A percentile compares a stretch with the other conserved stretches of the same genome.
Conservation (phyloP, 1,284 basidiomycete species). For the Ustilago trichophora region DNA sequence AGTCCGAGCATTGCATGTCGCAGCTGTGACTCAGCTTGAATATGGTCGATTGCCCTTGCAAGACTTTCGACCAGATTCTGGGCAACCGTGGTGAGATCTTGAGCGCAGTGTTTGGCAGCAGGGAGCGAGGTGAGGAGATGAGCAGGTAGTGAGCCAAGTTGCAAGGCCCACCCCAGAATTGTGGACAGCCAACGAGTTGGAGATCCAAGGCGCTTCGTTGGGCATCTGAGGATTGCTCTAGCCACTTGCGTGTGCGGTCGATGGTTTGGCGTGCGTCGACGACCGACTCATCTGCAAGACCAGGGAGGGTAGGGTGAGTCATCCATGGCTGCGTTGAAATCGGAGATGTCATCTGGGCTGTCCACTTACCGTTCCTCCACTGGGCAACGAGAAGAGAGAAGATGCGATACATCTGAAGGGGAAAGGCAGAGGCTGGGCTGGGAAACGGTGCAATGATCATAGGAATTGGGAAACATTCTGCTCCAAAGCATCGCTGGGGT, state of each 20-base stretch:
- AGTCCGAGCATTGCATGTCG: neutral
- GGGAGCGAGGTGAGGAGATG: neutral
- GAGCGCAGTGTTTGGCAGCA: neutral
- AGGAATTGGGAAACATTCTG: neutral
- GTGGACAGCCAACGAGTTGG: neutral
- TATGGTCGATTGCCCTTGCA: neutral
- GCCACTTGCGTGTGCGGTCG: slow-evolving; percentile 14
- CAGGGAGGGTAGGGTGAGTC: neutral
- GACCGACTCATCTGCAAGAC: neutral
- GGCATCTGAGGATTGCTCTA: slow-evolving; percentile 3
- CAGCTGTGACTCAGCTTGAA: neutral
- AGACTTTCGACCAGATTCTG: slow-evolving; percentile 9
- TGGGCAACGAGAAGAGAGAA: slow-evolving; percentile 25
- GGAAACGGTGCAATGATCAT: slow-evolving; percentile 10
- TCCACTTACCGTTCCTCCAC: slow-evolving; percentile 15
- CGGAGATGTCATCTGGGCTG: neutral
- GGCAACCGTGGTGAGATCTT: neutral
- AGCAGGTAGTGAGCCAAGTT: slow-evolving; percentile 8
- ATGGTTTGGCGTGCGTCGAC: slow-evolving; percentile 28
- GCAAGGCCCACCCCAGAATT: slow-evolving; percentile 5
- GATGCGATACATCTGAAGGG: slow-evolving; percentile 8
- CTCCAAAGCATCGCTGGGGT: too few species aligned
- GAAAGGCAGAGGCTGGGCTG: slow-evolving; percentile 8
- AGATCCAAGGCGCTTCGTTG: slow-evolving; percentile 7
- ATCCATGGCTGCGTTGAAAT: too few species aligned